Evolutionary conservation across 2,329 filamentous ascomycete species (phyloP).

Genomic region (Microdochium trichocladiopsis): DNA sequence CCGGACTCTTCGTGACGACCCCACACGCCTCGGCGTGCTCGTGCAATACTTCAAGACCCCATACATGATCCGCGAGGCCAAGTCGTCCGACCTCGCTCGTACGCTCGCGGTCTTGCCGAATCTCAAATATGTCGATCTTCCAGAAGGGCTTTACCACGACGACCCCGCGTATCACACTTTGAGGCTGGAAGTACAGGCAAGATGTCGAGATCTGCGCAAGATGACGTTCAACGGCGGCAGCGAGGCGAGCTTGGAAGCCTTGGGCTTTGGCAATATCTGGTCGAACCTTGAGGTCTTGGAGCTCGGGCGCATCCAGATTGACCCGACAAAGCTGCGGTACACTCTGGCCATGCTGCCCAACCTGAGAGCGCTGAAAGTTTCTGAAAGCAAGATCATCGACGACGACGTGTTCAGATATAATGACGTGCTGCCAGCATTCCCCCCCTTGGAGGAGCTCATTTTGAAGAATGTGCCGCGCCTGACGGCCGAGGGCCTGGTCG

Average conservation of each 20-base stretch:
- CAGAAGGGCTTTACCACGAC: conserved; percentile 79
- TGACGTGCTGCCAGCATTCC: conserved; percentile 63
- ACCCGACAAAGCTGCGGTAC: conserved; percentile 62
- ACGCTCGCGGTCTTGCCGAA: conserved; percentile 81
- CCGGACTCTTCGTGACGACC: conserved; percentile 73
- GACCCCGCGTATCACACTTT: conserved; percentile 69
- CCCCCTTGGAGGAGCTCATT: conserved; percentile 65
- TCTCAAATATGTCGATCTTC: conserved; percentile 82
- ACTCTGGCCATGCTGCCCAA: conserved; percentile 61
- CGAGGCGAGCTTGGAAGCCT: conserved; percentile 67
- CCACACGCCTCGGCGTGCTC: conserved; percentile 56
- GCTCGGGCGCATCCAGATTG: conserved; percentile 59
- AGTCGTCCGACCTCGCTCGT: conserved; percentile 75
- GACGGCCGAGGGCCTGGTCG: conserved; percentile 62
- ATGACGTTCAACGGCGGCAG: conserved; percentile 79
- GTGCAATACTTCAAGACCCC: conserved; percentile 82
- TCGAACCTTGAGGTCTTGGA: conserved; percentile 66
- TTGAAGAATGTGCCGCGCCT: conserved; percentile 66
- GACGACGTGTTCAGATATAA: conserved; percentile 69
- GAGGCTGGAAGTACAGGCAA: conserved; percentile 74
- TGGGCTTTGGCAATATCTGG: conserved; percentile 63
- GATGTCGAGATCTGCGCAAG: conserved; percentile 78
- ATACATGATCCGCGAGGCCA: conserved; percentile 90
- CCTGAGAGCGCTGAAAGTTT: conserved; percentile 69
- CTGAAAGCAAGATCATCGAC: conserved; percentile 61